Base-by-base conservation (phyloP, 164 flowering plant species). In the Paratinospora sagittata region DNA sequence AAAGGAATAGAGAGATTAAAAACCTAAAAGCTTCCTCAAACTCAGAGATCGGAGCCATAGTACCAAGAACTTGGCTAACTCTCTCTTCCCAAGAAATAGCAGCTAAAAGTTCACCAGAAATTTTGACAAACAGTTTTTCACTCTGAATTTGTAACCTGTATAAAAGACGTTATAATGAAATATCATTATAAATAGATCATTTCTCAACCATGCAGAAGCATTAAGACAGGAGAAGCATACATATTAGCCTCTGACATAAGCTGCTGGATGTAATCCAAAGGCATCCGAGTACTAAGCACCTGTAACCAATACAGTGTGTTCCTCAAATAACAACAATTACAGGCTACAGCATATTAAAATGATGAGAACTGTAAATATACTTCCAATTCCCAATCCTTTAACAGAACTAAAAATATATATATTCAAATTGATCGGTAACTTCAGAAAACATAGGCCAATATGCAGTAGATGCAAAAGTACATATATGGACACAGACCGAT, bases 1-100 rank as follows among this genome's bases (percentile, higher is more conserved):
- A 24, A 58, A 57, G 17, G 68, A 34, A 21, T 10, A 24, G 55
- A 33, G 36, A 60, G 7, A 19, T 12, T 27, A 65, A 58, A 65
- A 60, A 94, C 97, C 98, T 92, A 61, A 87, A 52, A 66, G 76
- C 69, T 65, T 90, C 88, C 80, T 89, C 93, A 78, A 88, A 85
- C 6, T 87, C 97, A 55, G 82, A 84, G 83, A 92, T 84, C 57
- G 81, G 79, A 75, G 85, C 85, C 76, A 73, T 69, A n/a, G 63
- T 62, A n/a, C 70, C 73, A 63, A 94, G 90, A 76, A 87, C 67
- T 57, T 77, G 68, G 61, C 49, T 78, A 43, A 96, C 92, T 68
- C 82, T 84, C 77, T 89, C 90, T 81, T 94, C 97, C 98, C 95
- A 94, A 36, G 68, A 60, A 57, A 74, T 26, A 36, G 90, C 91